Evolutionary conservation across 768 basidiomycete genomes (phyloP), one percentile per base, ranked within the genome.

Genomic region (Tylopilus subfusipes): DNA sequence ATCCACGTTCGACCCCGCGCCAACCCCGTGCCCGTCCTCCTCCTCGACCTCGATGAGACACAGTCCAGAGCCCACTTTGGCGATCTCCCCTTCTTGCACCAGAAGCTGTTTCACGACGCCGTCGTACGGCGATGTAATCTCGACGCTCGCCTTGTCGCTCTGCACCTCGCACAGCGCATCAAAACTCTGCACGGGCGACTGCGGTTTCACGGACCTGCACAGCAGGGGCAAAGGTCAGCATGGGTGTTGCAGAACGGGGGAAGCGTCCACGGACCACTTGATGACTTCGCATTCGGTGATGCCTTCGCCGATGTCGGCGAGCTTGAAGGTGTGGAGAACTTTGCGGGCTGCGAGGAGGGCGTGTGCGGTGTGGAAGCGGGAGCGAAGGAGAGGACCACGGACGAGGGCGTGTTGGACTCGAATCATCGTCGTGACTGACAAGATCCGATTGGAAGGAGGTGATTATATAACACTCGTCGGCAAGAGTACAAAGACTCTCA

Each of bases 211-310:
- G 50, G 72, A 82, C 91, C 90, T 93, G 31, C 2, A 5, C 6
- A 9, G n/a, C 22, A 8, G 3, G 1, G 11, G 21, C 14, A 13
- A 9, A 8, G 4, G 38, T 54, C n/a, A 49, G 34, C 13, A 18
- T 68, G 68, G 34, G 60, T n/a, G n/a, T 50, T 48, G 14, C 31
- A 16, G 6, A 30, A 25, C 3, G 12, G 13, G 1, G n/a, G 22
- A 18, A 24, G 39, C 7, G 24, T 14, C 18, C 27, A 77, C 83
- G 56, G 57, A 88, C 91, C 92, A 94, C 68, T 85, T 86, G 44
- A 95, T 84, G 59, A 94, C 80, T 72, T 95, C 90, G 65, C 89
- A 90, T 69, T 94, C 91, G 22, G 90, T 92, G 60, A 94, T 93
- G 6, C 92, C 92, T 70, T 93, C 91, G 5, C 93, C 91, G 64